phyloP scores from a whole-genome alignment of 768 basidiomycete genomes.

The Coprinellus aureogranulatus region DNA sequence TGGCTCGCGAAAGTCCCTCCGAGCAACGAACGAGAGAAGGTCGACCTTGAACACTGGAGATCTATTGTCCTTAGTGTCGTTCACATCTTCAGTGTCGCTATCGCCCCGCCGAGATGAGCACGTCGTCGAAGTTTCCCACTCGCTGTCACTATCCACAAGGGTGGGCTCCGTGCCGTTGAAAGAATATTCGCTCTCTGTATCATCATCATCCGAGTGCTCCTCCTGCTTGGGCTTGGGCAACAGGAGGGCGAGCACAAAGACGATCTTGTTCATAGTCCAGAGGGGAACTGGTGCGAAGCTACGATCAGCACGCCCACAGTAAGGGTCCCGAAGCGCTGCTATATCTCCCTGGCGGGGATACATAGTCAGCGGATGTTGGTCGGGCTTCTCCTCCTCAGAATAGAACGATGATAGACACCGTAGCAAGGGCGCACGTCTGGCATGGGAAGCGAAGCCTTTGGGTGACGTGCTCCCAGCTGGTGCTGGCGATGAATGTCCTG shows the following conservation, averaged over 20 bases:
- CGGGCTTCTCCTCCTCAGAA: conserved; percentile 10
- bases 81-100: conserved; percentile 8
- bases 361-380: conserved; percentile 35
- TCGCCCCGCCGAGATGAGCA: conserved; percentile 12
- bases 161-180: conserved; percentile 44
- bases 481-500: neutral
- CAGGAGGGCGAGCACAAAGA: conserved; percentile 64
- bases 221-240: neutral
- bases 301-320: conserved; percentile 55
- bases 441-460: conserved; percentile 1
- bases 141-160: conserved; percentile 50
- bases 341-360: conserved; percentile 69
- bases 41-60: conserved; percentile 4
- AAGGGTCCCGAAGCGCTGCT: conserved; percentile 54
- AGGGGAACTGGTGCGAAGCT: conserved; percentile 54
- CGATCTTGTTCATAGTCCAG: conserved; percentile 65
- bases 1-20: neutral
- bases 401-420: conserved; percentile 2
- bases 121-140: conserved; percentile 23
- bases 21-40: neutral
- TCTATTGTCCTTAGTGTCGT: neutral
- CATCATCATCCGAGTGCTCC: conserved; percentile 4
- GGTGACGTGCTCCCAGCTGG: neutral
- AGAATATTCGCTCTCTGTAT: conserved; percentile 25
- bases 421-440: neutral